Evolutionary conservation across 306 rosid species (phyloP), one percentile per base, ranked within the genome.

Genomic region (Neltuma alba): DNA sequence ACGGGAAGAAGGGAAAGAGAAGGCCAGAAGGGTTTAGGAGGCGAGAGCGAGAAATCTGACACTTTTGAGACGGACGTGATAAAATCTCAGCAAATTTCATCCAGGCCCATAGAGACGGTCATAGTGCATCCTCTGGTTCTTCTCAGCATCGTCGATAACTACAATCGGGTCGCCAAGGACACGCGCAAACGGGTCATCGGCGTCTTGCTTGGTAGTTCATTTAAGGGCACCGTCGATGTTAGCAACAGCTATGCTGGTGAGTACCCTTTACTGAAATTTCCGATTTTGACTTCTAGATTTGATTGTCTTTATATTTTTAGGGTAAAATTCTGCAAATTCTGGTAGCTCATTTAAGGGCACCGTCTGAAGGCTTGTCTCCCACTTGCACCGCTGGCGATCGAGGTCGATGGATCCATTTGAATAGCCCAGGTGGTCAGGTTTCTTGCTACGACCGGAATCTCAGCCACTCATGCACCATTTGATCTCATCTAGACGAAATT

Each of bases 81-180:
- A 34, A 90, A 90, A 74, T 74, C 92, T 42, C 94, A 87, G 87
- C 89, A 90, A 79, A 80, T 90, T 8, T 87, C 87, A 0, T 77
- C 81, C 54, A 82, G 88, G 18, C 87, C 88, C 3, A 84, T 90
- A 18, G 94, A 90, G 91, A 90, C 87, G 83, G 94, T 90, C 44
- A 85, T 90, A 48, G 91, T 90, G 1, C 94, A 90, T 67, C 92
- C 94, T 2, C 85, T 90, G 54, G 94, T 90, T 27, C 75, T 90
- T 4, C 92, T 90, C 69, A 88, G 94, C 86, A 88, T 90, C 86
- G 94, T 90, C 66, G 94, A 90, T 62, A 87, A 90, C 91, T 88
- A 85, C 91, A 87, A 87, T 74, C 84, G 92, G 18, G 94, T 90
- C 30, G 94, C 91, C 55, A 88, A 83, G 80, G 89, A 90, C 81